phyloP scores from a whole-genome alignment of 2,329 filamentous ascomycete genomes.

The Monosporascus sp. region DNA sequence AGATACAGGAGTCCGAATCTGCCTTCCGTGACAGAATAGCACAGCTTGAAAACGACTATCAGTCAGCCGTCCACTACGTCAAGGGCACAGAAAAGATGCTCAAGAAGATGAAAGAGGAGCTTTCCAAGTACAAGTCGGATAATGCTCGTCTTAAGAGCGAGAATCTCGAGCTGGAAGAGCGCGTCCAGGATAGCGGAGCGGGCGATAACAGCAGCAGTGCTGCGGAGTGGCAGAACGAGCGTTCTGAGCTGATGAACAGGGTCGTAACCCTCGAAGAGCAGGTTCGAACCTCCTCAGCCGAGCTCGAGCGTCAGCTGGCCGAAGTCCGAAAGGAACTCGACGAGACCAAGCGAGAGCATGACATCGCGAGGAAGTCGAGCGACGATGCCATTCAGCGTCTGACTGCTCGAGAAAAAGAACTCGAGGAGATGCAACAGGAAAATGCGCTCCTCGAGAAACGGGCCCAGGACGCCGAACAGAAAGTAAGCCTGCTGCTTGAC shows the following conservation, averaged over 20 bases:
- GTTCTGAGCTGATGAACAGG: constrained; percentile 60
- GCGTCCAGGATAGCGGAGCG: constrained; percentile 22
- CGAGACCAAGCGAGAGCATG: constrained; percentile 62
- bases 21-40: constrained; percentile 89
- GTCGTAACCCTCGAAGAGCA: constrained; percentile 66
- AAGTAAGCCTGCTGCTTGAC: constrained; percentile 87
- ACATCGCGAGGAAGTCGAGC: constrained; percentile 47
- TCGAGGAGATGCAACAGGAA: constrained; percentile 79
- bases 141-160: constrained; percentile 80
- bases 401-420: constrained; percentile 55
- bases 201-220: constrained; percentile 31
- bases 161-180: constrained; percentile 62
- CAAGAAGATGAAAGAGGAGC: constrained; percentile 95
- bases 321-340: constrained; percentile 66
- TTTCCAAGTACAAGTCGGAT: constrained; percentile 85
- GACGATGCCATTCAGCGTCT: constrained; percentile 57
- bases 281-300: constrained; percentile 58
- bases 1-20: constrained; percentile 81
- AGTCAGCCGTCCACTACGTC: constrained; percentile 95
- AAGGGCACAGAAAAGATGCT: constrained; percentile 99
- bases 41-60: constrained; percentile 94
- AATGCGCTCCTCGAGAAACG: constrained; percentile 77
- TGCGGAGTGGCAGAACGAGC: constrained; percentile 71
- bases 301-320: constrained; percentile 68
- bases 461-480: constrained; percentile 84